Evolutionary conservation across 257 asterid species (phyloP), one percentile per base, ranked within the genome.

Genomic region (Solanum bulbocastanum): DNA sequence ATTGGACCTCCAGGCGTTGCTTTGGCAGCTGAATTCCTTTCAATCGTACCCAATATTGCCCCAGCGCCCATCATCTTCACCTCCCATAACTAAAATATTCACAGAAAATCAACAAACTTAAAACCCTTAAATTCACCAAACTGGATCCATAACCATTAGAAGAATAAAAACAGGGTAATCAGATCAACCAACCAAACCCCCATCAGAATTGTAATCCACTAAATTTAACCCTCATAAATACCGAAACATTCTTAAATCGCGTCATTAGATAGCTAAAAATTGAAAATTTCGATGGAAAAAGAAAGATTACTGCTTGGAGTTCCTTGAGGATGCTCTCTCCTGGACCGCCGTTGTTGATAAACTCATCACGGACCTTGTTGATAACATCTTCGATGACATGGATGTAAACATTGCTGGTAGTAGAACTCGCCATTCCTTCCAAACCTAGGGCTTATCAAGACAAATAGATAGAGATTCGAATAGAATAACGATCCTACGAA

Each of bases 31-130:
- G 98, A 85, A 32, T 95, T 91, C 95, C 99, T 93, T 84, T 95
- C 98, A 81, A 93, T 95, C 27, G 99, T 98, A 83, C 95, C 98
- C 91, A 92, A 15, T 52, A 97, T 93, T 0, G 96, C 98, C 62
- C 95, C 99, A 89, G 99, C 98, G 88, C 92, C 94, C 93, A 96
- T 93, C 99, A 97, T 97, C 85, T 97, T 96, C 95, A 90, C 75
- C 88, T 97, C 98, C 99, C 99, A 97, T 25, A 93, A 44, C 98
- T 96, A 93, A 33, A 87, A 78, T 84, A 85, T 74, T 81, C 88
- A 87, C 83, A 71, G 65, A 36, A 89, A 78, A 66, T 73, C 18
- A 85, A 87, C 90, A 92, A 68, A 20, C 30, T 22, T 22, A 36
- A 74, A 74, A 36, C 46, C 82, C 85, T 58, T 62, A 11, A 92